phyloP scores from a whole-genome alignment of 345 rosid species.

The Populus pruinosa region DNA sequence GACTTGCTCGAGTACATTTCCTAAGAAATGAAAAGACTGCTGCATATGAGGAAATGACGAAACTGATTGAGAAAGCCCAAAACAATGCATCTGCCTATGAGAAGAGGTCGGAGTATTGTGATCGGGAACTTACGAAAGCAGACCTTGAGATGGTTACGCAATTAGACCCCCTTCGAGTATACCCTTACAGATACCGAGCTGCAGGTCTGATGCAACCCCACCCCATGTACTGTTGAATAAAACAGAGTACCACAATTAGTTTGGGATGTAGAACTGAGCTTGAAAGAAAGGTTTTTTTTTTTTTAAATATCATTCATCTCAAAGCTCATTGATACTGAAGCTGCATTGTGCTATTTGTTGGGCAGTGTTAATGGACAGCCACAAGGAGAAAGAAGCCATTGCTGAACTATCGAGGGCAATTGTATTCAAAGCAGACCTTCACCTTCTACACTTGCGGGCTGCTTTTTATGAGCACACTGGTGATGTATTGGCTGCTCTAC shows the following conservation, averaged over 20 bases:
- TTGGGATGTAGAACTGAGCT: neutral
- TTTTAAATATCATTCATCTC: neutral
- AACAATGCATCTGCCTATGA: slow-evolving; percentile 96
- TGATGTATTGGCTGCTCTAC: slow-evolving; percentile 57
- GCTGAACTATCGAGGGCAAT: slow-evolving; percentile 82
- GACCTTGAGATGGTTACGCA: slow-evolving; percentile 91
- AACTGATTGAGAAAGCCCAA: slow-evolving; percentile 74
- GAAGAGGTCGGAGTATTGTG: slow-evolving; percentile 95
- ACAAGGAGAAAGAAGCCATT: slow-evolving; percentile 83
- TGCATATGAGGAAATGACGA: slow-evolving; percentile 90
- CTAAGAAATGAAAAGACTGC: slow-evolving; percentile 68
- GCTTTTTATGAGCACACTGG: slow-evolving; percentile 88
- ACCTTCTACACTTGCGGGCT: slow-evolving; percentile 87
- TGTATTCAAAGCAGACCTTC: slow-evolving; percentile 87
- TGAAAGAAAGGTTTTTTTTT: neutral
- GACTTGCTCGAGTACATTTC: slow-evolving; percentile 90
- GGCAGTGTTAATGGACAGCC: slow-evolving; percentile 89
- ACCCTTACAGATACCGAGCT: slow-evolving; percentile 94
- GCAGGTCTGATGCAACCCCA: slow-evolving; percentile 55
- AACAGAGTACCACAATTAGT: neutral
- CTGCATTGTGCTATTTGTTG: slow-evolving; percentile 3
- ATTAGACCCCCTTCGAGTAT: slow-evolving; percentile 92
- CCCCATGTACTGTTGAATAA: too few species aligned
- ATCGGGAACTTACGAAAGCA: slow-evolving; percentile 77
- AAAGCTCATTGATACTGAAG: neutral